These are phyloP conservation scores for Tricholoma furcatifolium DNA, from an alignment of 768 basidiomycete species.

Conservation along the genomic window DNA sequence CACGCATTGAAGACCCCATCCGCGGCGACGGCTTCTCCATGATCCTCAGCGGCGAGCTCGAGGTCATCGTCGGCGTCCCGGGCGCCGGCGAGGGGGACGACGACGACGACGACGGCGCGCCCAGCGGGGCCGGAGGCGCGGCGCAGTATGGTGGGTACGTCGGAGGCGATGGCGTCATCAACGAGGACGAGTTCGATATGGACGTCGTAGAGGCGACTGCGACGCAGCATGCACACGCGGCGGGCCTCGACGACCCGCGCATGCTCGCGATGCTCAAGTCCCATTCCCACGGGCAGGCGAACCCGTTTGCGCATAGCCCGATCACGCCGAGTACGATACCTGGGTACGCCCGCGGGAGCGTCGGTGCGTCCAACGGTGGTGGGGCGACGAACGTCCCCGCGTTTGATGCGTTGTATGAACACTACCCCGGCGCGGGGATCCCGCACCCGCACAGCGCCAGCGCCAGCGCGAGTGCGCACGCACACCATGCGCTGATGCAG, in stretches of 20 bases:
- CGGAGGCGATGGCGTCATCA: slow-evolving; percentile 16
- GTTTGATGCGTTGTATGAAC: slow-evolving; percentile 20
- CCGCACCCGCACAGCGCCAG: slow-evolving; percentile 10
- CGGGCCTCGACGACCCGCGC: slow-evolving; percentile 30
- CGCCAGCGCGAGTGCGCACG: neutral
- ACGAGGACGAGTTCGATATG: slow-evolving; percentile 19
- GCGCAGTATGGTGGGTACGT: slow-evolving; percentile 22
- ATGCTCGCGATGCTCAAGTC: slow-evolving; percentile 20
- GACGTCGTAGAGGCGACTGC: slow-evolving; percentile 8
- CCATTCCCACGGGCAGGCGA: slow-evolving; percentile 8
- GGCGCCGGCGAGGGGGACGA: slow-evolving; percentile 58
- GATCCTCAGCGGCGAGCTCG: slow-evolving; percentile 69
- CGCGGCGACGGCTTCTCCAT: slow-evolving; percentile 72
- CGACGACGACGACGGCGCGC: slow-evolving; percentile 34
- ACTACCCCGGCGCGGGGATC: slow-evolving; percentile 18
- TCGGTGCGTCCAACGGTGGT: neutral
- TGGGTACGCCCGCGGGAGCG: slow-evolving; percentile 17
- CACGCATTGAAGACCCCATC: slow-evolving; percentile 69
- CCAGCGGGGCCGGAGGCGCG: slow-evolving; percentile 22
- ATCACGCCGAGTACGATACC: slow-evolving; percentile 6
- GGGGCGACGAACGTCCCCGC: slow-evolving; percentile 21
- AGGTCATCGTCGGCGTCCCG: slow-evolving; percentile 51
- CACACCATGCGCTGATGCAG: slow-evolving; percentile 4
- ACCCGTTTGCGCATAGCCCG: slow-evolving; percentile 16
- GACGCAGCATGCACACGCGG: slow-evolving; percentile 17